Conservation (phyloP, 1,284 basidiomycete species). For the Pseudomicrostroma phylloplanum region DNA sequence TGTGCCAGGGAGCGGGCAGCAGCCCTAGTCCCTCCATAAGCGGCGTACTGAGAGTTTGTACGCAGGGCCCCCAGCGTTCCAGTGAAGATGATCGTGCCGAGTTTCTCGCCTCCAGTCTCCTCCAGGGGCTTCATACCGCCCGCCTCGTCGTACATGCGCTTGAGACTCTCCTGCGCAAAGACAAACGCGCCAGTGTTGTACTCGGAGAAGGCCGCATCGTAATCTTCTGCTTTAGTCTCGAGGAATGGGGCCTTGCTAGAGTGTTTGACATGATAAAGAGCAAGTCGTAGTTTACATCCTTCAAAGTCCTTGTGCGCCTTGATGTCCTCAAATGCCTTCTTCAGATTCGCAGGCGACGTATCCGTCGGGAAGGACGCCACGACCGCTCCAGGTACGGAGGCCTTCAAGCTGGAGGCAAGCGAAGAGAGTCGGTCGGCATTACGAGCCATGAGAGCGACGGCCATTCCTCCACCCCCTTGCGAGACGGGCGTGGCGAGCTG, state of each 20-base stretch:
- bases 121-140: conserved; percentile 10
- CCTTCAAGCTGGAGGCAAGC: background rate
- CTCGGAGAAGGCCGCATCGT: background rate
- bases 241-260: conserved; percentile 11
- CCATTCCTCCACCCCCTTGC: conserved; percentile 6
- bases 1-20: conserved; percentile 11
- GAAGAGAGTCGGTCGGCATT: background rate
- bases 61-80: conserved; percentile 10
- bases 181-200: conserved; percentile 11
- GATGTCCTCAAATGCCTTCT: conserved; percentile 7
- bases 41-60: conserved; percentile 5
- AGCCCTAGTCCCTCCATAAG: conserved; percentile 9
- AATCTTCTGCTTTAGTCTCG: conserved; percentile 7
- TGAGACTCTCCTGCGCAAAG: conserved; percentile 15
- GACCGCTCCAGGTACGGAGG: background rate
- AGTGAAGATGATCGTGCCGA: conserved; percentile 14
- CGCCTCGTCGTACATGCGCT: conserved; percentile 11
- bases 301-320: background rate
- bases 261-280: conserved; percentile 13
- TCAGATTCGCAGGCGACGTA: conserved; percentile 5
- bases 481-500: conserved; percentile 8
- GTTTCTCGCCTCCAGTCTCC: conserved; percentile 12
- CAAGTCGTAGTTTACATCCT: conserved; percentile 7
- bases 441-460: conserved; percentile 11
- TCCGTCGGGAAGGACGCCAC: conserved; percentile 10